These are phyloP conservation scores for Phaeosphaeria sp. DNA, from an alignment of 2,329 filamentous ascomycete species.

Conservation along the genomic window DNA sequence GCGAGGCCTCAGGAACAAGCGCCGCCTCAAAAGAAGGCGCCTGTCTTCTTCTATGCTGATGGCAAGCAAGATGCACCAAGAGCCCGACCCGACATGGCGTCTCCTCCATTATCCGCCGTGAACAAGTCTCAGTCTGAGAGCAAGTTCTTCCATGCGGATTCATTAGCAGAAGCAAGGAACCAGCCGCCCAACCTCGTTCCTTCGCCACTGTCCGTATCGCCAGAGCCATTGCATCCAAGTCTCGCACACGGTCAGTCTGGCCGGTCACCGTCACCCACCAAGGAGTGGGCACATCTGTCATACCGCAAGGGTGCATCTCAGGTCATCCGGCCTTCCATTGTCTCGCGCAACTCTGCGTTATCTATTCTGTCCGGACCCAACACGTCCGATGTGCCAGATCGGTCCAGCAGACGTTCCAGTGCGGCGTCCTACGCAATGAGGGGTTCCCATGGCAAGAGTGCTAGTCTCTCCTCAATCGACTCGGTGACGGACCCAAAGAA, in stretches of 20 bases:
- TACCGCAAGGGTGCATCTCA: slow-evolving; percentile 59
- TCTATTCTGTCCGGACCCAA: slow-evolving; percentile 40
- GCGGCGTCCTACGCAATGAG: slow-evolving; percentile 34
- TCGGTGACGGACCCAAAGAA: slow-evolving; percentile 46
- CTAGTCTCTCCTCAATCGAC: slow-evolving; percentile 56
- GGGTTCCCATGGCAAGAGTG: slow-evolving; percentile 46
- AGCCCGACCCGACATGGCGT: slow-evolving; percentile 29
- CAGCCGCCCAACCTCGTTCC: slow-evolving; percentile 42
- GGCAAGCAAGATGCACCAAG: slow-evolving; percentile 51
- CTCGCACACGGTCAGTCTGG: slow-evolving; percentile 23
- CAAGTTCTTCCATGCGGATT: slow-evolving; percentile 80
- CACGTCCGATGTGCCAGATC: slow-evolving; percentile 30
- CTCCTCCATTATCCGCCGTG: slow-evolving; percentile 42
- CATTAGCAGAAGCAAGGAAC: slow-evolving; percentile 48
- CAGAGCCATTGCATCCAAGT: slow-evolving; percentile 28
- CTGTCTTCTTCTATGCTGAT: slow-evolving; percentile 60
- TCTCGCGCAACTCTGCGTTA: slow-evolving; percentile 38
- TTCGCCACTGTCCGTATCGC: slow-evolving; percentile 31
- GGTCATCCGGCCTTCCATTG: slow-evolving; percentile 50
- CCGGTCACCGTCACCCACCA: slow-evolving; percentile 53
- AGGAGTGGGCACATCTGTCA: slow-evolving; percentile 57
- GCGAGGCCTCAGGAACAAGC: slow-evolving; percentile 53
- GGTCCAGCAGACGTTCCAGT: slow-evolving; percentile 41
- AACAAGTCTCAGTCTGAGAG: slow-evolving; percentile 34
- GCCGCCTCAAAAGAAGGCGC: slow-evolving; percentile 51